These are phyloP conservation scores for Ogataea kodamae DNA, from an alignment of 805 yeast species.

Conservation along the genomic window DNA sequence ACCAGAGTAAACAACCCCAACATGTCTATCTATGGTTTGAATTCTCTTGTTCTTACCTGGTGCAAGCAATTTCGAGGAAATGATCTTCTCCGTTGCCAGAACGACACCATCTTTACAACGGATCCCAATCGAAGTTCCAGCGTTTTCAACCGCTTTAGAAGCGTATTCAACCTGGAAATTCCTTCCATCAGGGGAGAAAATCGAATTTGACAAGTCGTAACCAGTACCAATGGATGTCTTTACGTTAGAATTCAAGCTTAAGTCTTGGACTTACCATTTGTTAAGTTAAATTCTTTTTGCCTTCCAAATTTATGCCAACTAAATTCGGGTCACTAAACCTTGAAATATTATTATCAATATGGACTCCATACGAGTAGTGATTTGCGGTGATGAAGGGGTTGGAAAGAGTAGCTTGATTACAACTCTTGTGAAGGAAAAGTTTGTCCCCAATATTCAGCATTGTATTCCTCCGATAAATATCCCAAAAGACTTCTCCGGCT, in stretches of 20 bases:
- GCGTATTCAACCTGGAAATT: constrained; percentile 98
- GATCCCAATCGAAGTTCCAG: constrained; percentile 92
- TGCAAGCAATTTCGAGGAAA: constrained; percentile 80
- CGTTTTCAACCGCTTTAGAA: constrained; percentile 94
- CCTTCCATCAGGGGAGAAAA: constrained; percentile 90
- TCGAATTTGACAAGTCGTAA: constrained; percentile 95
- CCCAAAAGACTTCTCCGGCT: constrained; percentile 64
- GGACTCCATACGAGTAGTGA: constrained; percentile 71
- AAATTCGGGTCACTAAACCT: constrained; percentile 10
- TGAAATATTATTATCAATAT: constrained; percentile 8
- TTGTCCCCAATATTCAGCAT: constrained; percentile 70
- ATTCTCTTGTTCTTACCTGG: constrained; percentile 88
- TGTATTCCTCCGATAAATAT: constrained; percentile 82
- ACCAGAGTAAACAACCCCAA: constrained; percentile 95
- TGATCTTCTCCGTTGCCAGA: constrained; percentile 94
- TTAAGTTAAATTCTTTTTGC: constrained; percentile 13
- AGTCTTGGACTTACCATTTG: constrained; percentile 12
- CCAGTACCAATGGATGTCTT: constrained; percentile 96
- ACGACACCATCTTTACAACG: constrained; percentile 91
- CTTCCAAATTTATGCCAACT: constrained; percentile 12
- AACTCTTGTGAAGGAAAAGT: constrained; percentile 76
- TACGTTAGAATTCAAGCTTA: too few species aligned
- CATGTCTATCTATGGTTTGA: constrained; percentile 88
- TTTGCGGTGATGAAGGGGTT: constrained; percentile 93
- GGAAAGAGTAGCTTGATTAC: constrained; percentile 81